Evolutionary conservation across 345 rosid genomes (phyloP), one percentile per base, ranked within the genome.

Genomic region (Aquilaria yunnanensis): DNA sequence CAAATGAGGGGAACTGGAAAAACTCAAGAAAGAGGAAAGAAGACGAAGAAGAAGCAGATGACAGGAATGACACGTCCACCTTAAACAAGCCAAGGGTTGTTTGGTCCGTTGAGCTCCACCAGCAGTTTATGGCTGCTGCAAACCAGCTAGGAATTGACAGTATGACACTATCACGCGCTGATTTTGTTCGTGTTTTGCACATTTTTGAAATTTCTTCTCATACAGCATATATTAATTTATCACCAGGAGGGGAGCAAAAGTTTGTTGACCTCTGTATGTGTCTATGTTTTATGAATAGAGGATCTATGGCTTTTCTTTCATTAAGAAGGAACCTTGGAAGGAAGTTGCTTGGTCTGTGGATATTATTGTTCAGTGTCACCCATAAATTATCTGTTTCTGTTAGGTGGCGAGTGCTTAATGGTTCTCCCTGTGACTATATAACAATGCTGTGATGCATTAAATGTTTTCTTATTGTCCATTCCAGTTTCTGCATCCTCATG

Each of bases 61-160:
- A 92, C 50, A 84, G 87, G 78, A 96, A 93, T 46, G 98, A 90
- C 45, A 54, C 96, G 0, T 88, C 97, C 31, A 73, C 90, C 2
- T 66, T 88, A 31, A 93, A 88, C 81, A 90, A 82, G 71, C 81
- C 89, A 0, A 89, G 95, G 23, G 88, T 94, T 9, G 91, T 88
- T 61, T 94, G 99, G 99, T 86, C 96, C 0, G 84, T 80, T 59
- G 88, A 93, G 48, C 89, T 94, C 69, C 99, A 94, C 70, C 92
- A 85, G 45, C 92, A 86, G 63, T 94, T 94, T 74, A 86, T 90
- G 8, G 85, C 80, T 2, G 99, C 99, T 5, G 86, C 90, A 23
- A 85, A 85, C 74, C 95, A 88, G 54, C 85, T 94, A 9, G 96
- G 99, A 34, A 81, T 88, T 1, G 95, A 88, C 68, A 90, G 98